A percentile compares a stretch with the other conserved stretches of the same genome.
phyloP scores from a whole-genome alignment of 306 rosid species.

The Mimosa bimucronata region DNA sequence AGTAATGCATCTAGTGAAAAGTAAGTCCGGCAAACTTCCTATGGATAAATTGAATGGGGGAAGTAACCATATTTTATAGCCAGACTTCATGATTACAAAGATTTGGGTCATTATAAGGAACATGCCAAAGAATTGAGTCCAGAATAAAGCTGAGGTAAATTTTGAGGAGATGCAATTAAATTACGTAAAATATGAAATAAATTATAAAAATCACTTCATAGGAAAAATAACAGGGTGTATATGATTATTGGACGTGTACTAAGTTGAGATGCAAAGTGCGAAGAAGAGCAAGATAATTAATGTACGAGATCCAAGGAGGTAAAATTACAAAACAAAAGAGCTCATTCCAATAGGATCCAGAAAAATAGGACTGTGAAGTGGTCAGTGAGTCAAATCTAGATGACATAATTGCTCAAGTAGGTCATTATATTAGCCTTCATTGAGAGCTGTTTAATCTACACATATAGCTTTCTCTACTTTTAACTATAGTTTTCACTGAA shows the following conservation, averaged over 20 bases:
- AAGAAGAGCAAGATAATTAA: neutral
- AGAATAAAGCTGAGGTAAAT: constrained; percentile 4
- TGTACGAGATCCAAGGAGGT: neutral
- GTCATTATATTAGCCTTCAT: constrained; percentile 10
- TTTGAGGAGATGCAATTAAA: neutral
- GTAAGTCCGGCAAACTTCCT: constrained; percentile 7
- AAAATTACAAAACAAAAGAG: neutral
- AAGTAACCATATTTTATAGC: constrained; percentile 24
- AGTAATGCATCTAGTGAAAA: neutral
- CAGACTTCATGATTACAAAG: constrained; percentile 21
- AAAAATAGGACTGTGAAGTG: neutral
- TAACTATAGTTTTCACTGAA: neutral
- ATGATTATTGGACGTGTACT: neutral
- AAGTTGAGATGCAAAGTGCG: neutral
- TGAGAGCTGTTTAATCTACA: neutral
- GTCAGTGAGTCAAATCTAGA: neutral
- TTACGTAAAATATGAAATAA: constrained; percentile 9
- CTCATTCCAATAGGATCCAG: neutral
- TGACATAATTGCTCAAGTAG: neutral
- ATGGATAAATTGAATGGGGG: constrained; percentile 6
- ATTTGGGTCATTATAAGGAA: constrained; percentile 10
- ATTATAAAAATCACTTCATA: neutral
- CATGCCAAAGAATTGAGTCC: constrained; percentile 14
- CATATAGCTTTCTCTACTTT: neutral
- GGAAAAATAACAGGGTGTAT: neutral